Evolutionary conservation across 441 rosid genomes (phyloP), one percentile per base, ranked within the genome.

Genomic region (Populus hybrid): DNA sequence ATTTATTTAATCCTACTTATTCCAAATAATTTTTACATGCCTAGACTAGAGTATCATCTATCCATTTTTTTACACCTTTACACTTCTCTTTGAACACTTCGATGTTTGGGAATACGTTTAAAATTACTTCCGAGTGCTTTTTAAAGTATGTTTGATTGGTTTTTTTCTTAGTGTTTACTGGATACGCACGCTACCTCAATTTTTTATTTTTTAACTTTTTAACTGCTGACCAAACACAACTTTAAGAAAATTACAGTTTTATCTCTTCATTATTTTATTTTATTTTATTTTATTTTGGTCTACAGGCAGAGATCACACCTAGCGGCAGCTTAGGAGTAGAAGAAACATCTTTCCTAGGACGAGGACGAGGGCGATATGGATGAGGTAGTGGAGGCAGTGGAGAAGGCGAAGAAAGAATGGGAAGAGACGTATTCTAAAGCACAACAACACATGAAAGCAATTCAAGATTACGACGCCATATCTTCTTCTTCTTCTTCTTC

Each of bases 401-500:
- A 90, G 90, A 93, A 88, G 82, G 87, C 85, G 71, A 95, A 92
- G 90, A 91, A 90, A 78, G 94, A 93, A 76, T 92, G 99, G 99
- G 90, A 87, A 1, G 94, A 93, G 2, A 89, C 89, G 0, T 87
- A 86, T 76, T 76, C 80, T 12, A 88, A 82, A 77, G 89, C 91
- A 9, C 86, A 86, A 73, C 83, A 78, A 31, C 89, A 90, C 76
- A 81, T 95, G 12, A 78, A 79, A 36, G 92, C 88, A 31, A 93
- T 95, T 68, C 86, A 84, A 53, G 87, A 88, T 14, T 94, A 89
- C 70, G 92, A 93, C 0, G 86, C 35, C 71, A 76, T 61, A 64
- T n/a, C n/a, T n/a, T 28, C 18, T 12, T 29, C 20, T 11, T 24
- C 14, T 24, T 28, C 18, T 10, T 26, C 42, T 68, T 35, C 71